Evolutionary conservation across 2,329 filamentous ascomycete species (phyloP), one percentile per base, ranked within the genome.

Genomic region (Cladophialophora psammophila): DNA sequence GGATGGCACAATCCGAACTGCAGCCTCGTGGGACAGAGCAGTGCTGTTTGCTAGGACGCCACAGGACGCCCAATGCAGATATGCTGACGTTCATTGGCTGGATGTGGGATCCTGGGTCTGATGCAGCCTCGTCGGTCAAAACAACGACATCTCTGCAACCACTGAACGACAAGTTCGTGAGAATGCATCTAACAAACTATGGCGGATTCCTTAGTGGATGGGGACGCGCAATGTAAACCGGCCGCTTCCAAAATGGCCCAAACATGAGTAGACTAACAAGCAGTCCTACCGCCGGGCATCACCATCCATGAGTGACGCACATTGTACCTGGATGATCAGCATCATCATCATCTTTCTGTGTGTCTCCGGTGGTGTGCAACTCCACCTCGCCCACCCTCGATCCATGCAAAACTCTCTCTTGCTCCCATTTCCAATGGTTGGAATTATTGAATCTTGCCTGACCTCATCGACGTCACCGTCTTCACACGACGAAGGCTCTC

Each of bases 11-110:
- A 18, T 10, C 18, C 26, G 45, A 9, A 26, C 45, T 13, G 18
- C 26, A 10, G 18, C 18, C 45, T 50, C 20, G 45, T 9, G 18
- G 45, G 5, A 26, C 18, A 50, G 26, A 50, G 45, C 45, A 45
- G 13, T 9, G 15, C 42, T 3, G n/a, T 20, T 10, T 7, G 42
- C 5, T 13, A 2, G 15, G 10, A 9, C 15, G 18, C 40, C 1
- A 9, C 9, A 38, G 36, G 13, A 38, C 36, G 7, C 13, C 36
- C 3, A 10, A 38, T 13, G 9, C 13, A 13, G 18, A 48, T 48
- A 50, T 66, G 8, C 61, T 66, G 58, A 66, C 63, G 63, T 66
- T 66, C 63, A 66, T 66, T 66, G 58, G 63, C 18, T 57, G 58
- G 63, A 56, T 32, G n/a, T 10, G 32, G 26, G 18, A 48, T 48